These are phyloP conservation scores for Candida sp. DNA, from an alignment of 1,139 yeast species.

Conservation along the genomic window DNA sequence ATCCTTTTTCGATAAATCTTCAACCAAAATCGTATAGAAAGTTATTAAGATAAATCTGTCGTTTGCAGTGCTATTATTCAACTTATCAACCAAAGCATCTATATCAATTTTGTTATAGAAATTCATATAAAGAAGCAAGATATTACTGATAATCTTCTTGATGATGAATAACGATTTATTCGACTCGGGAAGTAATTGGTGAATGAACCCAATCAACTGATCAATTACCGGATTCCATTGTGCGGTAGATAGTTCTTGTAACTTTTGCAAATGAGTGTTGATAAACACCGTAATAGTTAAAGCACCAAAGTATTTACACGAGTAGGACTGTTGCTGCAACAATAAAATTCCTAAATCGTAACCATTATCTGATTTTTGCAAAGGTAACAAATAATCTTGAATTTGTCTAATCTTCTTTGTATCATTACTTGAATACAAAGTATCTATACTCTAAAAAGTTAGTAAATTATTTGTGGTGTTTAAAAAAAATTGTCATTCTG, in stretches of 20 bases:
- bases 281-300: conserved; percentile 62
- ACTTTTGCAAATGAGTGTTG: conserved; percentile 23
- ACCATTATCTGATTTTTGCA: conserved; percentile 55
- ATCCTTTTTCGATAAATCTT: conserved; percentile 47
- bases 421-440: conserved; percentile 39
- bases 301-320: conserved; percentile 71
- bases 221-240: conserved; percentile 4
- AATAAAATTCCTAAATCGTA: conserved; percentile 48
- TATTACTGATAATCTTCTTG: conserved; percentile 45
- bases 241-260: conserved; percentile 7
- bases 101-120: conserved; percentile 16
- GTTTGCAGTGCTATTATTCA: background rate
- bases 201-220: conserved; percentile 8
- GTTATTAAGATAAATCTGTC: conserved; percentile 13
- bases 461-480: conserved; percentile 4
- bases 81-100: background rate
- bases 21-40: conserved; percentile 53
- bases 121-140: conserved; percentile 47
- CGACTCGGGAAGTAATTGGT: conserved; percentile 5
- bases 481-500: too few relatives aligned
- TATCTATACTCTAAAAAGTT: conserved; percentile 29
- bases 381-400: conserved; percentile 49
- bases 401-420: conserved; percentile 39
- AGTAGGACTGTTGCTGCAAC: conserved; percentile 35
- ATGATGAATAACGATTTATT: conserved; percentile 20